Evolutionary conservation across 225 moss, liverwort and hornwort genomes (phyloP).

Genomic region (Pleurozium schreberi): DNA sequence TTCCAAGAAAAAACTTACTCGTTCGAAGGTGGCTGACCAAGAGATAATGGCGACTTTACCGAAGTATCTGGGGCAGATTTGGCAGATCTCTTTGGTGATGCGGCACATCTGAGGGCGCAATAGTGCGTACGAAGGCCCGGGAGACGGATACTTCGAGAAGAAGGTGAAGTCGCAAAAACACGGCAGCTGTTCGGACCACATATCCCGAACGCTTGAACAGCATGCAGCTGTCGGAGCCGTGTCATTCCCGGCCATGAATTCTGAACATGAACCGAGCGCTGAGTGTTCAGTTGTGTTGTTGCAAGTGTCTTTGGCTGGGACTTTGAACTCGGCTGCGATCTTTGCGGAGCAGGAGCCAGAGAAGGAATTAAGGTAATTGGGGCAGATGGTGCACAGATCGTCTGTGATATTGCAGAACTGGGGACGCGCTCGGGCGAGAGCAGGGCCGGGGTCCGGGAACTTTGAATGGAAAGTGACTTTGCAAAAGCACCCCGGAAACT

Average conservation of each 20-base stretch:
- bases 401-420: slow-evolving; percentile 23
- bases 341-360: background rate
- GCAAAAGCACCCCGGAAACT: slow-evolving; percentile 19
- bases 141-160: slow-evolving; percentile 3
- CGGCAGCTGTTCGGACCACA: background rate
- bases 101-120: slow-evolving; percentile 1
- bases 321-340: background rate
- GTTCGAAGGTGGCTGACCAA: background rate
- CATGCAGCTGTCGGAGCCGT: background rate
- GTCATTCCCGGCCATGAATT: background rate
- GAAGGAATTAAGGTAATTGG: background rate
- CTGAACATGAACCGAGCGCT: background rate
- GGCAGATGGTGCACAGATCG: slow-evolving; percentile 17
- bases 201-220: background rate
- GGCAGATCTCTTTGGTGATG: slow-evolving; percentile 4
- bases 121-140: background rate
- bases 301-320: background rate
- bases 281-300: background rate
- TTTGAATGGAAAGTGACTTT: slow-evolving; percentile 28
- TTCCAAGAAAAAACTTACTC: background rate
- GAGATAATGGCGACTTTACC: background rate
- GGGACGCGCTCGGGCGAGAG: slow-evolving; percentile 6
- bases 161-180: slow-evolving; percentile 38
- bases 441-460: background rate
- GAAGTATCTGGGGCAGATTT: background rate